phyloP scores from a whole-genome alignment of 345 rosid species.

The Psidium guajava region DNA sequence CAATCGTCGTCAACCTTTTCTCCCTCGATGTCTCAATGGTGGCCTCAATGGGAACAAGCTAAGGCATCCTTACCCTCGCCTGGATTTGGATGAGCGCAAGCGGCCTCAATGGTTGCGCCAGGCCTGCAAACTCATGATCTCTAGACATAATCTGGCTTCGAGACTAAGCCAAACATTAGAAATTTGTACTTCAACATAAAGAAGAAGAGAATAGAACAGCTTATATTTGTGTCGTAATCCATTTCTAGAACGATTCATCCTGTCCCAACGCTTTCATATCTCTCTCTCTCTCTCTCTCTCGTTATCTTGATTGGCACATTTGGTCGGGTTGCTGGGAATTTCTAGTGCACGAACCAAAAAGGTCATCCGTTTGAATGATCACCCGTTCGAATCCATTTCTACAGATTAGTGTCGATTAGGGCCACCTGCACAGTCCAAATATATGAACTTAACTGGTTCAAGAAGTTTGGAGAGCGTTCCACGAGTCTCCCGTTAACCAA shows the following conservation, averaged over 20 bases:
- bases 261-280: not conserved
- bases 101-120: not conserved
- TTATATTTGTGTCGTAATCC: not conserved
- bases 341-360: not conserved
- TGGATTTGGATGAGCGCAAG: not conserved
- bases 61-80: not conserved
- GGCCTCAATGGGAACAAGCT: not conserved
- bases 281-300: not conserved
- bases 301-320: not conserved
- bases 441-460: not conserved
- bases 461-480: not conserved
- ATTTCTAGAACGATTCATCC: not conserved
- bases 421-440: fast-evolving
- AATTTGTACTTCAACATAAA: not conserved
- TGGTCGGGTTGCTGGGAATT: not conserved
- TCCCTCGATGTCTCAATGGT: not conserved
- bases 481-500: not conserved
- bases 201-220: not conserved
- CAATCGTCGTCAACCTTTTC: no score
- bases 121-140: not conserved
- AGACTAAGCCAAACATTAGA: no score
- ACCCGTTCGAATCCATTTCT: not conserved
- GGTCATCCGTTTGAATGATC: not conserved
- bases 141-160: no score
- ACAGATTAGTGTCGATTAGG: not conserved